Conservation (phyloP, 306 rosid genomes). For the Pyrus communis region DNA sequence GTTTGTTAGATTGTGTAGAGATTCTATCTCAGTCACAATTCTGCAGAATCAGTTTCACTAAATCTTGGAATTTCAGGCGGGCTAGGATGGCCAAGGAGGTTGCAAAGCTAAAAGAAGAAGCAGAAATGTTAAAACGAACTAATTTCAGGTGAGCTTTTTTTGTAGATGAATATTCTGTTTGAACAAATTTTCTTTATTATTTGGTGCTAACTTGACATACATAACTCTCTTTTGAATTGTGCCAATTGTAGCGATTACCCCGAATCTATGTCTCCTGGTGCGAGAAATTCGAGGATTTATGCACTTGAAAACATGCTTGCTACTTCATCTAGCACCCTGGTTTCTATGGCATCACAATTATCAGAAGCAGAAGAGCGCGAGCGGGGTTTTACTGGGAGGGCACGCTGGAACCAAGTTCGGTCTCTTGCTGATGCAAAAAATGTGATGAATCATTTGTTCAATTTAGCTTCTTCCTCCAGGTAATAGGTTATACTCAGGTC, state of each 20-base stretch:
- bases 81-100: conserved; percentile 52
- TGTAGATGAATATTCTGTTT: neutral
- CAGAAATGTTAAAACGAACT: conserved; percentile 13
- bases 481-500: conserved; percentile 16
- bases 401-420: conserved; percentile 94
- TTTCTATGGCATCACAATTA: conserved; percentile 90
- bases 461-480: conserved; percentile 89
- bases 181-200: neutral
- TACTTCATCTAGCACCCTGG: conserved; percentile 68
- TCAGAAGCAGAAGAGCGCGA: conserved; percentile 97
- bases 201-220: conserved; percentile 14
- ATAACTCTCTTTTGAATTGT: neutral
- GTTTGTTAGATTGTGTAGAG: neutral
- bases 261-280: conserved; percentile 79
- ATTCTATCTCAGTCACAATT: neutral
- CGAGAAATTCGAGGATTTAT: conserved; percentile 82
- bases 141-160: conserved; percentile 24
- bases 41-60: neutral
- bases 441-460: conserved; percentile 81
- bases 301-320: conserved; percentile 91
- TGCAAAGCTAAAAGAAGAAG: conserved; percentile 40
- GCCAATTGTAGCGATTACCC: conserved; percentile 35
- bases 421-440: conserved; percentile 86
- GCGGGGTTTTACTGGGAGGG: conserved; percentile 76
- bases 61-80: conserved; percentile 34